Percentiles rank a stretch among this genome's conserved stretches.
Conservation (phyloP, 2,329 filamentous ascomycete genomes). For the Dactylellina haptotyla region DNA sequence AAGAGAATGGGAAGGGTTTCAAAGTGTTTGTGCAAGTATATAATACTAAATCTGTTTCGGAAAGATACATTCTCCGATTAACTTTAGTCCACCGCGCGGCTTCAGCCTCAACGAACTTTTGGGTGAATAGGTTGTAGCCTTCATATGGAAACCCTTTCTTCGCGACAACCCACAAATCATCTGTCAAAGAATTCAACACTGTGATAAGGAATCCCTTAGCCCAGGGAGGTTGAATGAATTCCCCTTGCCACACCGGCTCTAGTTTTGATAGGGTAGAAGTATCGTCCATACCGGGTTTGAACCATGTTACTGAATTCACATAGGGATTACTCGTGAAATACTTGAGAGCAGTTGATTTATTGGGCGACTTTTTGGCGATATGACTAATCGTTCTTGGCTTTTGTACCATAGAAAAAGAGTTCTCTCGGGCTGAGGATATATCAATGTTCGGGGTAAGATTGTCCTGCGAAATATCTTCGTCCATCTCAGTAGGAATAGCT, state of each 20-base stretch:
- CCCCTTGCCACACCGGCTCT: constrained; percentile 23
- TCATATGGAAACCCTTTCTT: constrained; percentile 19
- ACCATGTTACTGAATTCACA: constrained; percentile 21
- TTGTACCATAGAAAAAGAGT: constrained; percentile 11
- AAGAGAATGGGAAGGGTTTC: neutral
- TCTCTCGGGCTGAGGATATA: constrained; percentile 4
- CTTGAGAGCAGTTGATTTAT: neutral
- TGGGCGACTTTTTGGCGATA: neutral
- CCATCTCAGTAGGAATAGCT: constrained; percentile 7
- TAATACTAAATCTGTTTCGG: constrained; percentile 3
- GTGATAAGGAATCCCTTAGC: constrained; percentile 20
- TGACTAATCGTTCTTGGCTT: neutral
- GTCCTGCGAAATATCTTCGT: neutral
- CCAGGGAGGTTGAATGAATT: constrained; percentile 9
- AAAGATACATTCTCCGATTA: constrained; percentile 2
- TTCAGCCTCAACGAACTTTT: constrained; percentile 19
- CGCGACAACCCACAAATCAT: constrained; percentile 22
- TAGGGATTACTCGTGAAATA: neutral
- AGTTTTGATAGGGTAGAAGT: constrained; percentile 11
- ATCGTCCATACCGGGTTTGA: constrained; percentile 1
- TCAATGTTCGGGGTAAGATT: constrained; percentile 7
- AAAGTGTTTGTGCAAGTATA: constrained; percentile 7
- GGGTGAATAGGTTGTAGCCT: constrained; percentile 20
- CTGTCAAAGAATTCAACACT: neutral
- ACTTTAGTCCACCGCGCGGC: constrained; percentile 18